These are phyloP conservation scores for Theobroma cacao DNA, from an alignment of 345 rosid species.

Conservation along the genomic window DNA sequence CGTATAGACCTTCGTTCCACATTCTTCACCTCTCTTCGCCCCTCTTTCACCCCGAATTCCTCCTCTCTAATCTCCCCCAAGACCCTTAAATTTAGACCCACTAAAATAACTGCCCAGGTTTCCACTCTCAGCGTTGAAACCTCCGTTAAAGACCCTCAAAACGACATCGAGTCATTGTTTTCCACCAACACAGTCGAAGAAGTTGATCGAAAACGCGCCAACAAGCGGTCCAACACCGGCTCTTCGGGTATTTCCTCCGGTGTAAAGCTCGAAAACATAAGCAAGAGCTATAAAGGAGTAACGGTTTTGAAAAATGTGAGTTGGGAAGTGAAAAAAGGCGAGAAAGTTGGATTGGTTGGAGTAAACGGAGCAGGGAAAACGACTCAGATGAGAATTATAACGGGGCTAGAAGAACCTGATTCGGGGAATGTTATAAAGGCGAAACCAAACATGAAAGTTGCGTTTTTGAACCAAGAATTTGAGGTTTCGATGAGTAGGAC, in stretches of 20 bases:
- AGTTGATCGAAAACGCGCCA: constrained; percentile 33
- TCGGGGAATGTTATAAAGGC: constrained; percentile 84
- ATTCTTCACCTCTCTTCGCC: constrained; percentile 45
- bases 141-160: constrained; percentile 34
- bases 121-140: constrained; percentile 59
- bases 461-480: constrained; percentile 86
- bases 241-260: constrained; percentile 89
- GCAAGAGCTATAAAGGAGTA: constrained; percentile 79
- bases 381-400: constrained; percentile 83
- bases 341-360: constrained; percentile 87
- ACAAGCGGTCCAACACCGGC: constrained; percentile 39
- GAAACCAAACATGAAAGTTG: constrained; percentile 64
- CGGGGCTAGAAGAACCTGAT: constrained; percentile 88
- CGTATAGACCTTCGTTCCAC: constrained; percentile 56
- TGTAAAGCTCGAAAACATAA: constrained; percentile 73
- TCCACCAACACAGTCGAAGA: constrained; percentile 34
- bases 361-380: constrained; percentile 98
- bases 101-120: constrained; percentile 34
- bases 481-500: constrained; percentile 88
- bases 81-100: constrained; percentile 22
- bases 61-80: constrained; percentile 17
- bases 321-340: constrained; percentile 95
- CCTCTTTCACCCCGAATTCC: constrained; percentile 21
- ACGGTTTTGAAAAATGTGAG: constrained; percentile 74
- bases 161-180: constrained; percentile 74